These are phyloP conservation scores for Pseudogymnoascus sp. DNA, from an alignment of 2,329 filamentous ascomycete genomes.

Conservation along the genomic window DNA sequence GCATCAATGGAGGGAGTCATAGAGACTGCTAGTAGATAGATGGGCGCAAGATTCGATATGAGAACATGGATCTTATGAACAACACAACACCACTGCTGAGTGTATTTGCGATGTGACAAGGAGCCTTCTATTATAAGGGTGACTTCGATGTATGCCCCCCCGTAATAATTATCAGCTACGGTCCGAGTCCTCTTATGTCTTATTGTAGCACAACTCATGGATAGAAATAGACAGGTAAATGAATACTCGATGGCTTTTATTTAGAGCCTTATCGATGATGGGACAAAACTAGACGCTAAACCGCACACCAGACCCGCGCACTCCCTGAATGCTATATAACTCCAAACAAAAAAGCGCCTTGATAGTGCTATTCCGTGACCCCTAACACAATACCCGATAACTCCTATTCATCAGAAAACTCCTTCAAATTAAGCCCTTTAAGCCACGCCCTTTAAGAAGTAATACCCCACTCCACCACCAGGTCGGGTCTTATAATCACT, in stretches of 20 bases:
- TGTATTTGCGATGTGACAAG: neutral
- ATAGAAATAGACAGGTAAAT: neutral
- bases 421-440: neutral
- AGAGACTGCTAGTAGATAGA: constrained; percentile 10
- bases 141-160: neutral
- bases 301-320: neutral
- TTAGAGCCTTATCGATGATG: neutral
- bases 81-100: neutral
- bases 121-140: neutral
- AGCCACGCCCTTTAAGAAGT: neutral
- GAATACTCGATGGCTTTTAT: neutral
- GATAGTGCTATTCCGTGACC: neutral
- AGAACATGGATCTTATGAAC: constrained; percentile 9
- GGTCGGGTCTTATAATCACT: neutral
- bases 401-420: neutral
- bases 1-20: constrained; percentile 1
- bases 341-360: neutral
- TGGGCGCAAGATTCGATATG: constrained; percentile 11
- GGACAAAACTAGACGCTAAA: neutral
- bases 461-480: neutral
- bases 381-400: neutral
- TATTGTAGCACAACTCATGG: neutral
- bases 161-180: neutral
- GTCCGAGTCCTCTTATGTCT: neutral
- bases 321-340: neutral